Conservation (phyloP, 805 yeast species). For the Nakazawaea anatomiae region DNA sequence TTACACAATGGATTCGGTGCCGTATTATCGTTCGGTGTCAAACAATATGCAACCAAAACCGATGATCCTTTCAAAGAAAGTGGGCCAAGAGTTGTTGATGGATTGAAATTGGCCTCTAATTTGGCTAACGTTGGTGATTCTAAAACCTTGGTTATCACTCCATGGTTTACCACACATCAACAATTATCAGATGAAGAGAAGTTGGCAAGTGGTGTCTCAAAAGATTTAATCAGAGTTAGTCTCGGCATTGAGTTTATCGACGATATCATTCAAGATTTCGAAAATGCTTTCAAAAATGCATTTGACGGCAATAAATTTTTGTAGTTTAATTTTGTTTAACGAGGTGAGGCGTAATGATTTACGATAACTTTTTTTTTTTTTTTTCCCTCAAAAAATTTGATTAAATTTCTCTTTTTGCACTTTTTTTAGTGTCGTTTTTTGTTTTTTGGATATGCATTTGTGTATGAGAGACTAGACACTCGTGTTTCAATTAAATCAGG, state of each 20-base stretch:
- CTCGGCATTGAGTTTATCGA: constrained; percentile 91
- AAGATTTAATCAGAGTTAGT: constrained; percentile 82
- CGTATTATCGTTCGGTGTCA: constrained; percentile 84
- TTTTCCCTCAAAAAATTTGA: no score
- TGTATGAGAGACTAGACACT: no score
- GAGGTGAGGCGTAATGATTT: no score
- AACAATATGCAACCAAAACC: constrained; percentile 42
- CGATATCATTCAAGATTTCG: constrained; percentile 84
- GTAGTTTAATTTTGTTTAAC: neutral
- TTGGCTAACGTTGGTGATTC: constrained; percentile 97
- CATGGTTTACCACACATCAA: constrained; percentile 93
- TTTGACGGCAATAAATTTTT: constrained; percentile 22
- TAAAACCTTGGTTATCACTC: constrained; percentile 92
- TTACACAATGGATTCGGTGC: constrained; percentile 80
- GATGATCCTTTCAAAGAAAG: constrained; percentile 63
- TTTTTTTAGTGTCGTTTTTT: no score
- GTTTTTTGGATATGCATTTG: no score
- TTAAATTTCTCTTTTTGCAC: no score
- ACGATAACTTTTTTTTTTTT: no score
- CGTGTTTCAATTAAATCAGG: no score
- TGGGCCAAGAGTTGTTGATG: constrained; percentile 81
- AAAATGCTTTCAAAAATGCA: constrained; percentile 71
- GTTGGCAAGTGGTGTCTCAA: constrained; percentile 76
- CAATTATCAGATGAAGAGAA: constrained; percentile 83
- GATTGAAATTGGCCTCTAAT: constrained; percentile 79